phyloP scores from a whole-genome alignment of 768 basidiomycete genomes.

The Tulasnella calospora region DNA sequence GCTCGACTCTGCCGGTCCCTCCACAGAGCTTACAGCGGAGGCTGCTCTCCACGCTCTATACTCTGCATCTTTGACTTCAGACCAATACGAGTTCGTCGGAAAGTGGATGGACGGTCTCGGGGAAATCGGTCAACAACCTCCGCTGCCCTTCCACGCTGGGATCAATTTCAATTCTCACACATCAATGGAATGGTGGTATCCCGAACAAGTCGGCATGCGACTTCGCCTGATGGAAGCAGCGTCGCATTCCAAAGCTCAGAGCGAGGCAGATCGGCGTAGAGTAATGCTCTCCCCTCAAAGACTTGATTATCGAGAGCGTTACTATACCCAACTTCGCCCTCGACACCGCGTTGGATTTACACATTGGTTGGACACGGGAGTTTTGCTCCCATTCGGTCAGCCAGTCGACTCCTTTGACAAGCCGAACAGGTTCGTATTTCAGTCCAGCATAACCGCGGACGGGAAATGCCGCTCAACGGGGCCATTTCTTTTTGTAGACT shows the following conservation, averaged over 20 bases:
- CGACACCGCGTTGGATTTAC: conserved; percentile 45
- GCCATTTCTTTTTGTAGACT: conserved; percentile 32
- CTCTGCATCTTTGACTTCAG: conserved; percentile 42
- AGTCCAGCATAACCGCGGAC: not conserved
- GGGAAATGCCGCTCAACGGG: not conserved
- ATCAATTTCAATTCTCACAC: too few species aligned
- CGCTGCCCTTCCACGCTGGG: not conserved
- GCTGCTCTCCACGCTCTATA: conserved; percentile 49
- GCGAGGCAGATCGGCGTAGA: not conserved
- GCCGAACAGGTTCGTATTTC: conserved; percentile 35
- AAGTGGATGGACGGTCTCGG: conserved; percentile 30
- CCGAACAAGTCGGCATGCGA: not conserved
- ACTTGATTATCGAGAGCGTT: conserved; percentile 44
- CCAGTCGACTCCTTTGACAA: conserved; percentile 40
- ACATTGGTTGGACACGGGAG: conserved; percentile 42
- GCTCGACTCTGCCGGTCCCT: conserved; percentile 34
- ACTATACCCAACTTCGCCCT: conserved; percentile 41
- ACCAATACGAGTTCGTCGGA: conserved; percentile 35
- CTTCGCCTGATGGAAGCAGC: not conserved
- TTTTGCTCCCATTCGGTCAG: conserved; percentile 49
- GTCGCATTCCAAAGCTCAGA: not conserved
- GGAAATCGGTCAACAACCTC: conserved; percentile 28
- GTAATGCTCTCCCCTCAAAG: conserved; percentile 38
- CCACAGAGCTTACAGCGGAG: conserved; percentile 41
- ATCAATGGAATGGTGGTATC: not conserved